These are phyloP conservation scores for Scheffersomyces segobiensis DNA, from an alignment of 1,139 yeast species.

Conservation along the genomic window DNA sequence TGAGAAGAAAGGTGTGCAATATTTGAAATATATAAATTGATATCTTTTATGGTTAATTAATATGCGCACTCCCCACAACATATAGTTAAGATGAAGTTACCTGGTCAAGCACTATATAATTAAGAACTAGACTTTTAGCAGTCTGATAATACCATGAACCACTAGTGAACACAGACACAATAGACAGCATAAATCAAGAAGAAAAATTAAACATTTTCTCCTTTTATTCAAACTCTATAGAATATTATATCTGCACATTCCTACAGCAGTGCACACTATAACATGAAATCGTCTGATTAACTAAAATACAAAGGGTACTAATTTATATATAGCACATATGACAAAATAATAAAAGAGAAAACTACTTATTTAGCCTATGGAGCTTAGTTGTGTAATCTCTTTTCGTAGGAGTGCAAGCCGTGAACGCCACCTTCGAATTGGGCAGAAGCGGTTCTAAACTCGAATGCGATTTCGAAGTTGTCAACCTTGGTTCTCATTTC, in stretches of 20 bases:
- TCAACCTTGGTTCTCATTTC: slow-evolving; percentile 67
- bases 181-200: not conserved
- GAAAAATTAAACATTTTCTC: too few relatives aligned
- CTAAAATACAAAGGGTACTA: not conserved
- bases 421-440: slow-evolving; percentile 99
- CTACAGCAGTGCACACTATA: not conserved
- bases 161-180: too few relatives aligned
- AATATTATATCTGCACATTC: not conserved
- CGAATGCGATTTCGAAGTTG: slow-evolving; percentile 81
- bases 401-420: slow-evolving; percentile 95
- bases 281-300: not conserved
- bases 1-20: not conserved
- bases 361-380: not conserved
- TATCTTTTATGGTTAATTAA: not conserved
- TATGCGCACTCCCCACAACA: not conserved
- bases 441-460: slow-evolving; percentile 97
- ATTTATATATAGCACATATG: not conserved
- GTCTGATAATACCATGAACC: not conserved
- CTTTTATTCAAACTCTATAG: too few relatives aligned
- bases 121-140: not conserved
- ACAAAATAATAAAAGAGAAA: slow-evolving; percentile 7
- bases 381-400: slow-evolving; percentile 83
- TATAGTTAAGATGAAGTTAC: not conserved
- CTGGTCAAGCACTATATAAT: too few relatives aligned
- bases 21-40: not conserved